phyloP scores from a whole-genome alignment of 2,329 filamentous ascomycete genomes.

The Gaeumannomyces tritici region DNA sequence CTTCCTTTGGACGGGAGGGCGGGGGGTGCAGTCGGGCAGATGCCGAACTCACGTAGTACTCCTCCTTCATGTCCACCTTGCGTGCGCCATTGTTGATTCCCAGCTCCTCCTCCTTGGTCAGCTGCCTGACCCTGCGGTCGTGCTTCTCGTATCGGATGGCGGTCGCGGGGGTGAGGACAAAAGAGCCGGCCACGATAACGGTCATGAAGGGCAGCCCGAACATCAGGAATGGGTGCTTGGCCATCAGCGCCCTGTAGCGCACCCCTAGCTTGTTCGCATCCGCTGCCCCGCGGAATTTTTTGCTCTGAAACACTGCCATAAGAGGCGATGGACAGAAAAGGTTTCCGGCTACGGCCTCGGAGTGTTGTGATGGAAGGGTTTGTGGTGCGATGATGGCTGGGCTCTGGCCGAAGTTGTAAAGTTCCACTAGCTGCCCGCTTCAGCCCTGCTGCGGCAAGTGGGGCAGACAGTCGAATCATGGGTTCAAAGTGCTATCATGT shows the following conservation, averaged over 20 bases:
- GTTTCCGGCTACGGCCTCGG: not conserved
- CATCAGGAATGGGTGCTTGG: constrained; percentile 75
- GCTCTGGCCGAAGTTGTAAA: not conserved
- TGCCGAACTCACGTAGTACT: constrained; percentile 64
- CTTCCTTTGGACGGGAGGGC: too few species aligned
- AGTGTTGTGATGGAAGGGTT: not conserved
- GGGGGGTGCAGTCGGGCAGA: not conserved
- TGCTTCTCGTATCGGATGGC: constrained; percentile 89
- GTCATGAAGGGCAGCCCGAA: constrained; percentile 90
- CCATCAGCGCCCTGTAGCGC: constrained; percentile 65
- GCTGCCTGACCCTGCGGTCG: constrained; percentile 77
- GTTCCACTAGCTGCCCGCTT: not conserved
- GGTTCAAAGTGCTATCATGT: constrained; percentile 1
- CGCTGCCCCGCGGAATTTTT: constrained; percentile 59
- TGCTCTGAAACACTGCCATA: constrained; percentile 58
- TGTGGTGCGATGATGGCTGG: not conserved
- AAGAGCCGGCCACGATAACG: constrained; percentile 85
- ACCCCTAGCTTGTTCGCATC: constrained; percentile 61
- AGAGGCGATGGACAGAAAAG: constrained; percentile 7
- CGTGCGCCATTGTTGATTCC: constrained; percentile 62
- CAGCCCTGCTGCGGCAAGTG: not conserved
- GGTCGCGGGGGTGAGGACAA: constrained; percentile 88
- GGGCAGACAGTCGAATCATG: not conserved
- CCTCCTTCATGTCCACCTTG: constrained; percentile 72
- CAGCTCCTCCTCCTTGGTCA: constrained; percentile 80